phyloP scores from a whole-genome alignment of 768 basidiomycete species.

The Leccinum rimulosum region DNA sequence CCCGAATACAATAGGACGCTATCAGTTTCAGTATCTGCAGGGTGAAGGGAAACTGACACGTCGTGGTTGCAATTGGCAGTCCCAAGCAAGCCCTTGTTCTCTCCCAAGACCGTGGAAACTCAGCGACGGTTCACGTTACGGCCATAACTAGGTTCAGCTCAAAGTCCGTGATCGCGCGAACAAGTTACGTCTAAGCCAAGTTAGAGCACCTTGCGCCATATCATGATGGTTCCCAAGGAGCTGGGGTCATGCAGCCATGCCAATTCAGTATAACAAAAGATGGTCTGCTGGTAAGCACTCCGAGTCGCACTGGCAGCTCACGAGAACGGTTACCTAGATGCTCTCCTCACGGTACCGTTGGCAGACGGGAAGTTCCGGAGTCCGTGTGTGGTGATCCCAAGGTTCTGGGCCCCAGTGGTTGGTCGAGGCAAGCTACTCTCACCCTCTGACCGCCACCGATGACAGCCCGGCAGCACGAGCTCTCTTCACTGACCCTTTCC shows the following conservation, averaged over 20 bases:
- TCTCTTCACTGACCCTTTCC: conserved; percentile 20
- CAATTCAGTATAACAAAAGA: neutral
- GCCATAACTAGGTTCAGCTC: neutral
- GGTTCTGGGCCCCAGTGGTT: neutral
- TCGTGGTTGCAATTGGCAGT: conserved; percentile 6
- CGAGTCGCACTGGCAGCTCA: too few species aligned
- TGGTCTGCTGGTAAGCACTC: neutral
- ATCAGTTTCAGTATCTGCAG: conserved; percentile 1
- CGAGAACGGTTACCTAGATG: neutral
- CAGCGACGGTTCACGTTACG: neutral
- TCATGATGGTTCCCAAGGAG: neutral
- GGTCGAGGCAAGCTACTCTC: neutral
- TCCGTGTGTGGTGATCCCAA: neutral
- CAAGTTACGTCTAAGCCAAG: neutral
- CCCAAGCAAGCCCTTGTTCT: neutral
- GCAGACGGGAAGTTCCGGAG: neutral
- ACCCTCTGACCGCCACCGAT: neutral
- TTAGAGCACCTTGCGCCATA: neutral
- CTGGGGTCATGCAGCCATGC: neutral
- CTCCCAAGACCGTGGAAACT: neutral
- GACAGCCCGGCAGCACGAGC: conserved; percentile 28
- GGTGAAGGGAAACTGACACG: neutral
- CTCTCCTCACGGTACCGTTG: neutral
- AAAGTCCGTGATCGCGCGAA: neutral
- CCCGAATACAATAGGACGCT: conserved; percentile 16